A percentile compares a stretch with the other conserved stretches of the same genome.
Evolutionary conservation across 192 early-diverging fungal genomes (phyloP).

Genomic region (Oehlia diaphana): DNA sequence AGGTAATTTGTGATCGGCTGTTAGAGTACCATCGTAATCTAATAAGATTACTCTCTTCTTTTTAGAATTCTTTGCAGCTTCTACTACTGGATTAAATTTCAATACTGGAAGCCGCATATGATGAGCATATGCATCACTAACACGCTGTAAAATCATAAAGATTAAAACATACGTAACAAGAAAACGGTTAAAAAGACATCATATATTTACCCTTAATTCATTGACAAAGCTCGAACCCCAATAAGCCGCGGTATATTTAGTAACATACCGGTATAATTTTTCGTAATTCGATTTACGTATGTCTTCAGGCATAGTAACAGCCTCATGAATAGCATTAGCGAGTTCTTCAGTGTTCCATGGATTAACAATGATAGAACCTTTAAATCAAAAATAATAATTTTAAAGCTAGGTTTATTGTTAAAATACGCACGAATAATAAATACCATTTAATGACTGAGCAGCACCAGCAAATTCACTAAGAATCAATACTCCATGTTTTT

Average conservation of each 20-base stretch:
- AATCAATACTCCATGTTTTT: constrained; percentile 94
- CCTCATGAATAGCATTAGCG: constrained; percentile 82
- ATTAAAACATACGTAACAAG: not conserved
- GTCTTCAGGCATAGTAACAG: constrained; percentile 89
- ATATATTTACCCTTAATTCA: constrained; percentile 67
- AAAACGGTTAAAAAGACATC: not conserved
- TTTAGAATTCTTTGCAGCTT: constrained; percentile 53
- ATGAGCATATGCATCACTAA: constrained; percentile 62
- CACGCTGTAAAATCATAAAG: constrained; percentile 3
- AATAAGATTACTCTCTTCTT: constrained; percentile 83
- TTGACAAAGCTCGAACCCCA: constrained; percentile 96
- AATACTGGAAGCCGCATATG: constrained; percentile 65
- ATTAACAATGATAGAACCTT: constrained; percentile 94
- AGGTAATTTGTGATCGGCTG: constrained; percentile 79
- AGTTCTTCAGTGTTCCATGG: constrained; percentile 99
- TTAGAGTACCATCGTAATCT: constrained; percentile 98
- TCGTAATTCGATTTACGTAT: constrained; percentile 80
- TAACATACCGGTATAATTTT: constrained; percentile 92
- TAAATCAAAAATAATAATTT: not conserved
- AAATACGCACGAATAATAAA: not conserved
- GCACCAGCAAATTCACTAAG: constrained; percentile 98
- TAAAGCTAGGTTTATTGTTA: not conserved
- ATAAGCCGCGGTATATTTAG: constrained; percentile 95
- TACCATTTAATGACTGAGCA: constrained; percentile 95
- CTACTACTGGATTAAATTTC: constrained; percentile 49